Base-by-base conservation (phyloP, 2,329 filamentous ascomycete genomes). In the Colletotrichum eremochloae region DNA sequence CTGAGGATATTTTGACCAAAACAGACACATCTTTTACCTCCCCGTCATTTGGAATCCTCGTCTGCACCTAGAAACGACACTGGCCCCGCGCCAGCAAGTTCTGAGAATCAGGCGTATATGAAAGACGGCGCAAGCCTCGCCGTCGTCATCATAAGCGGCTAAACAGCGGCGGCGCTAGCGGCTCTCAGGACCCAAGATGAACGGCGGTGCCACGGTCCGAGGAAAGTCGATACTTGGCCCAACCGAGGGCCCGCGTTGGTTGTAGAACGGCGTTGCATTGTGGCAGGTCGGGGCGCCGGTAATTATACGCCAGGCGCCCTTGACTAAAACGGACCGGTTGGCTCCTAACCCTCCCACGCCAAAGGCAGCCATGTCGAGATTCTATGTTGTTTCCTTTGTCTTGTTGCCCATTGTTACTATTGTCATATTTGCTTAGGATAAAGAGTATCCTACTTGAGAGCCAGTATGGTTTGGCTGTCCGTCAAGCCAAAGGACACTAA, bases 221-320 rank as follows among this genome's bases (percentile, higher is more conserved):
- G 38, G n/a, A 1, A 8, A 29, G 12, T 6, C 7, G 56, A 38
- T 3, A 18, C n/a, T 5, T 31, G 40, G 38, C 3, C n/a, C 3
- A 31, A 18, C n/a, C 5, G 38, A 18, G 36, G 36, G 11, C 24
- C 15, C n/a, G 7, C 36, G 4, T n/a, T 8, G 7, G 38, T 20
- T 5, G n/a, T 40, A 4, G 12, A 24, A 58, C 38, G n/a, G n/a
- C 38, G 14, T 58, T 18, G 38, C 9, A n/a, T 18, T 29, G 12
- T 58, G n/a, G 56, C 56, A 58, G 56, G 9, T 42, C n/a, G 36
- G 42, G n/a, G 36, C 56, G 36, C n/a, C n/a, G 56, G 24, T 20
- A 14, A 14, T 29, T 14, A 15, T 20, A 24, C 56, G 20, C 36
- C 15, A 58, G n/a, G 5, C 12, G 33, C 20, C 12, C 12, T 12